Evolutionary conservation across 805 yeast genomes (phyloP), one percentile per base, ranked within the genome.

Genomic region (Starmerella bombicola): DNA sequence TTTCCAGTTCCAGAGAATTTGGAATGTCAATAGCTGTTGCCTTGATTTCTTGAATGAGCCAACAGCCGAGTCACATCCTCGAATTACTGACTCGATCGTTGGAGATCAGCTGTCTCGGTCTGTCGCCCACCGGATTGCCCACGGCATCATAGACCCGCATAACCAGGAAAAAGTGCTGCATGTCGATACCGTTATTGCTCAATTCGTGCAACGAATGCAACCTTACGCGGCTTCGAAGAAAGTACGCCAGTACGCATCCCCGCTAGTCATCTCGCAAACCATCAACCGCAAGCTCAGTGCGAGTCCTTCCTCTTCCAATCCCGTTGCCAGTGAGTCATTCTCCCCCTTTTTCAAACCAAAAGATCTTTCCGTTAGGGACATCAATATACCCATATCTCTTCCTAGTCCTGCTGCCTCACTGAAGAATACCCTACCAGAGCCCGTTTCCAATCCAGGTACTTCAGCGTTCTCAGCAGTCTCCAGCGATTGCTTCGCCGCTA

Each of bases 1-100:
- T 10, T 91, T 91, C 57, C 77, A 71, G 54, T 80, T 66, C 57
- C 96, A 85, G 57, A 69, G 93, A 46, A 96, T 91, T 1, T 88
- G 74, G 60, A 73, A 86, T 56, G 93, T 95, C 0, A 37, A 58
- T 2, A 46, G 55, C 15, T 33, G 40, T 29, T 19, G 15, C 2
- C 5, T 47, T 18, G 37, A 34, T 5, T 23, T 33, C 15, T 63
- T 88, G 48, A 74, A 72, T 50, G 43, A 34, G 21, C 12, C 18
- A 13, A 29, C 4, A 4, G 31, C 9, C 19, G 20, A 15, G 20
- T n/a, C 13, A 23, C 3, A 8, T 20, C 18, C 12, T 12, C 22
- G 4, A 18, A 29, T 46, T 4, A 21, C 32, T n/a, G 51, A 42
- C 16, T 18, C 28, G 3, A 32, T 45, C 15, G 30, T 47, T 7